Evolutionary conservation across 805 yeast genomes (phyloP), one percentile per base, ranked within the genome.

Genomic region (Yarrowia sp.): DNA sequence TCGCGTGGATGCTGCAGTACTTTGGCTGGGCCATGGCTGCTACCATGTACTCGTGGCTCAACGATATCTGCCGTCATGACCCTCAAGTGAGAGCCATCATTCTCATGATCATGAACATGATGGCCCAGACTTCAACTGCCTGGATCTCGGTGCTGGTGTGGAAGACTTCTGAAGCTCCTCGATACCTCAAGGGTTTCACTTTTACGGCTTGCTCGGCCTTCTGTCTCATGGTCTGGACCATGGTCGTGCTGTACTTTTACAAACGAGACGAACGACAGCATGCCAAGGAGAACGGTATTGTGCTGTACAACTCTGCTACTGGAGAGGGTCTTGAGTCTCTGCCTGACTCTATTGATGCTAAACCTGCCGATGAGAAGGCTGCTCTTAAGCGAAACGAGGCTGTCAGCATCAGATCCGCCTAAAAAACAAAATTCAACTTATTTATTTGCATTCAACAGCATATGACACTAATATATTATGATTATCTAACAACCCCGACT

Each of bases 11-110:
- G 71, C 71, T 83, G 57, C 85, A 81, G 68, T 84, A 83, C 71
- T 79, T 80, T 66, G 86, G 85, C 8, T 81, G 85, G 83, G 84
- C 86, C 17, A 81, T 81, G 81, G 85, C 87, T 1, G 83, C 87
- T 0, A 84, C 83, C 1, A 72, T 83, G 41, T 84, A 83, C 71
- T 79, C 84, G 17, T 84, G 86, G 85, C 80, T 80, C 63, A 82
- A 82, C 68, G 86, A 83, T 72, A 82, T 83, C 51, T 79, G 83
- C 61, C 78, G 86, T 60, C 77, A 80, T 51, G 83, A 83, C 68
- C 77, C 82, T 7, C 80, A 82, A 67, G 79, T 79, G 55, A 74
- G 87, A 69, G 80, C 85, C 65, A 77, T 83, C 41, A 78, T 79
- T 45, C 76, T 84, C 67, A 83, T 83, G 36, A 68, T 76, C 3